Evolutionary conservation across 1,284 basidiomycete species (phyloP).

Genomic region (Bjerkandera adusta): DNA sequence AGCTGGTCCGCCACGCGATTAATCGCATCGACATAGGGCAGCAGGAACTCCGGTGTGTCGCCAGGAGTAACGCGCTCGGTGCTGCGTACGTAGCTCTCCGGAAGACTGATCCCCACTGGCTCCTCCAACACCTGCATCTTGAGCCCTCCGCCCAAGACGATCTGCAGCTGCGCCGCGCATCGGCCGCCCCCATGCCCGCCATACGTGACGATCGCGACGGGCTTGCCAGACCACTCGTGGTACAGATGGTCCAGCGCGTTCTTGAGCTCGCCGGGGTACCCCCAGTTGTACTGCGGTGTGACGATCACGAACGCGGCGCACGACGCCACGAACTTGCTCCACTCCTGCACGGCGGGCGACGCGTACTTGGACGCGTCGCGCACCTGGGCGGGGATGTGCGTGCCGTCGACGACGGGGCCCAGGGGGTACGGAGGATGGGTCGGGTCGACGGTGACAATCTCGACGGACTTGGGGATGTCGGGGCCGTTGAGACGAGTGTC

Average conservation of each 20-base stretch:
- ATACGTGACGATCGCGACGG: slow-evolving; percentile 27
- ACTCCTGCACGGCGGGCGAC: slow-evolving; percentile 24
- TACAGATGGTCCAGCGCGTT: slow-evolving; percentile 31
- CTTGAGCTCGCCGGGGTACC: slow-evolving; percentile 31
- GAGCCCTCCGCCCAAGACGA: slow-evolving; percentile 21
- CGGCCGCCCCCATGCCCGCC: slow-evolving; percentile 24
- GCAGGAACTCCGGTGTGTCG: slow-evolving; percentile 24
- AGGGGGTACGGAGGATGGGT: slow-evolving; percentile 23
- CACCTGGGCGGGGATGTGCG: slow-evolving; percentile 24
- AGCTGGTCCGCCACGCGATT: neutral
- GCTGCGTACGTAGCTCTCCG: slow-evolving; percentile 19
- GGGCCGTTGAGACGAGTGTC: neutral
- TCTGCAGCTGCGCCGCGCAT: slow-evolving; percentile 20
- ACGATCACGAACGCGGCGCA: slow-evolving; percentile 27
- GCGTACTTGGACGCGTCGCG: slow-evolving; percentile 23
- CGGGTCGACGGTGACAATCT: slow-evolving; percentile 23
- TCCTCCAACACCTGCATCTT: slow-evolving; percentile 23
- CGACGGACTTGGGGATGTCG: slow-evolving; percentile 4
- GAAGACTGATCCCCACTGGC: slow-evolving; percentile 23
- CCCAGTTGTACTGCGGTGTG: slow-evolving; percentile 30
- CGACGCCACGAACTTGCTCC: slow-evolving; percentile 26
- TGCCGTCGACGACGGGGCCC: slow-evolving; percentile 27
- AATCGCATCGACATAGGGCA: slow-evolving; percentile 13
- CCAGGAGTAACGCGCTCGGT: slow-evolving; percentile 17
- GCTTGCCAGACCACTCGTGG: slow-evolving; percentile 30